phyloP scores from a whole-genome alignment of 2,329 filamentous ascomycete species.

The Colletotrichum incanum region DNA sequence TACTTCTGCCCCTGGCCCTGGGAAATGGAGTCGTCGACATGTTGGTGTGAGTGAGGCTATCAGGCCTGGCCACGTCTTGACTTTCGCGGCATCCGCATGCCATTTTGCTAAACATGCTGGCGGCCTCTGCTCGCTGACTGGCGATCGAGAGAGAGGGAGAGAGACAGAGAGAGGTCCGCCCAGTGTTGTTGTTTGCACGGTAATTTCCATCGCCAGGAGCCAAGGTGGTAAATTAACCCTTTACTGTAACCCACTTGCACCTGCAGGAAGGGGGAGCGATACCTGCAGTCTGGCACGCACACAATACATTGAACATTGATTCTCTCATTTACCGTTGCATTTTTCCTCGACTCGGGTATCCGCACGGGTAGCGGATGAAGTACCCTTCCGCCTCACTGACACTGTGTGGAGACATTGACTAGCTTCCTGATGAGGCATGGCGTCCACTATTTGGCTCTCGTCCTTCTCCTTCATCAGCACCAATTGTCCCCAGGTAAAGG shows the following conservation, averaged over 20 bases:
- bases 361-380: conserved; percentile 35
- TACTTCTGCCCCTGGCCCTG: conserved; percentile 19
- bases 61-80: conserved; percentile 8
- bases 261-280: conserved; percentile 9
- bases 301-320: conserved; percentile 29
- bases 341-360: conserved; percentile 30
- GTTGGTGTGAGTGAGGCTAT: conserved; percentile 22
- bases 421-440: conserved; percentile 31
- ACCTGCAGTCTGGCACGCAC: conserved; percentile 14
- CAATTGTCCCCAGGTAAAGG: background rate
- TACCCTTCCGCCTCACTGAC: background rate
- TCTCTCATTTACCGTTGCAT: conserved; percentile 26
- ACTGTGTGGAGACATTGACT: conserved; percentile 28
- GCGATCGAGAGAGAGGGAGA: background rate
- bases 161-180: background rate
- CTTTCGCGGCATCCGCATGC: conserved; percentile 13
- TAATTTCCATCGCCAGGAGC: background rate
- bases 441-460: conserved; percentile 8
- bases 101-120: conserved; percentile 10
- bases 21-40: background rate
- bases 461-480: background rate
- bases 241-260: background rate
- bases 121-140: conserved; percentile 14
- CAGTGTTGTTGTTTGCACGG: background rate
- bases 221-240: conserved; percentile 4